Evolutionary conservation across 768 basidiomycete genomes (phyloP).

Genomic region (Trametes coccinea): DNA sequence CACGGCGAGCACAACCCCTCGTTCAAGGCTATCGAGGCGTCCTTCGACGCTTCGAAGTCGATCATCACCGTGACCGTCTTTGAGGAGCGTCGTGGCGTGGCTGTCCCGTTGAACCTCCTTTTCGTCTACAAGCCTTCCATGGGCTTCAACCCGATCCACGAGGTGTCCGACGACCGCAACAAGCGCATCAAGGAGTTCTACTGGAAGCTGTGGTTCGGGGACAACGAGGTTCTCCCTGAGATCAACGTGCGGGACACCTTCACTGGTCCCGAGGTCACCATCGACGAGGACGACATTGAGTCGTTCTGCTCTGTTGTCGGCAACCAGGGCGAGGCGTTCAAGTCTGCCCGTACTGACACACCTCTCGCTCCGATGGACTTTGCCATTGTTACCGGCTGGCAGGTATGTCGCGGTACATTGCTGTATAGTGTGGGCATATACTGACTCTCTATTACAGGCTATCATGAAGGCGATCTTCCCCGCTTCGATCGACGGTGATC

Average conservation of each 20-base stretch:
- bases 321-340: conserved; percentile 90
- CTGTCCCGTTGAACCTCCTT: conserved; percentile 78
- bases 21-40: conserved; percentile 85
- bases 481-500: conserved; percentile 83
- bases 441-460: conserved; percentile 54
- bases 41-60: conserved; percentile 51
- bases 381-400: conserved; percentile 97
- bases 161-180: conserved; percentile 81
- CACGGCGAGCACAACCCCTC: conserved; percentile 66
- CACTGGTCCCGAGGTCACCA: conserved; percentile 81
- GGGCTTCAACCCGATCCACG: conserved; percentile 92
- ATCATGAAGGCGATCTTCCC: conserved; percentile 99
- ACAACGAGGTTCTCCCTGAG: conserved; percentile 71
- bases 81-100: conserved; percentile 77
- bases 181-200: conserved; percentile 94
- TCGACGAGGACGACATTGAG: conserved; percentile 77
- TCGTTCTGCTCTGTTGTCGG: conserved; percentile 92
- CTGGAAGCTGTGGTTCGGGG: conserved; percentile 98
- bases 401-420: conserved; percentile 53
- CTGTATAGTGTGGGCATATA: neutral
- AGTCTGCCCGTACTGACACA: conserved; percentile 64
- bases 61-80: conserved; percentile 72
- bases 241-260: conserved; percentile 83
- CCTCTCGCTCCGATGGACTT: conserved; percentile 98
- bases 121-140: conserved; percentile 87